Evolutionary conservation across 2,329 filamentous ascomycete species (phyloP).

Genomic region (Paecilomyces variotii): DNA sequence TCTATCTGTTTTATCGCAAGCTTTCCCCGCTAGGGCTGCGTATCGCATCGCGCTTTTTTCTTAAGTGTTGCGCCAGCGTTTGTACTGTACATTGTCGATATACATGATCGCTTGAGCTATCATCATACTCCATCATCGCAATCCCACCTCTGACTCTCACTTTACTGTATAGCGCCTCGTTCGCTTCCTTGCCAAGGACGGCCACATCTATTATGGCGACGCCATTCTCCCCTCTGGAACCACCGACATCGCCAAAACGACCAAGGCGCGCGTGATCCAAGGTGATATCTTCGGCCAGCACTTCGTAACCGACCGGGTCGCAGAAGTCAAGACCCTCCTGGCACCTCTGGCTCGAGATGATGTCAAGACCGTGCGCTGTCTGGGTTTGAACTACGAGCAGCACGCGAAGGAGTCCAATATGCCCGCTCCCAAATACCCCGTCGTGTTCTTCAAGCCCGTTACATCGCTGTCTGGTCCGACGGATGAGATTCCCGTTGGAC

Average conservation of each 20-base stretch:
- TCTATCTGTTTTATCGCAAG: not conserved
- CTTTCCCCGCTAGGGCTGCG: not conserved
- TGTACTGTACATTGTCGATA: not conserved
- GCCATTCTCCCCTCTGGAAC: conserved; percentile 57
- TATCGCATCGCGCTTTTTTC: not conserved
- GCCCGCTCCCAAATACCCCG: conserved; percentile 61
- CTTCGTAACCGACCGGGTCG: conserved; percentile 55
- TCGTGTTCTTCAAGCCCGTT: conserved; percentile 66
- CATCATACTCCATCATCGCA: not conserved
- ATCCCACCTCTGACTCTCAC: not conserved
- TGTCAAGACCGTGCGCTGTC: conserved; percentile 58
- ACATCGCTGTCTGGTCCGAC: conserved; percentile 58
- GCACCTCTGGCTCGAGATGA: conserved; percentile 56
- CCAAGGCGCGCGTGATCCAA: conserved; percentile 53
- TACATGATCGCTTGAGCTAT: not conserved
- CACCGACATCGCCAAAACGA: conserved; percentile 54
- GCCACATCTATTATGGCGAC: conserved; percentile 64
- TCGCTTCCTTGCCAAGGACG: conserved; percentile 65
- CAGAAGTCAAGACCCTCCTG: conserved; percentile 47
- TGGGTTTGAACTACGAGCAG: conserved; percentile 64
- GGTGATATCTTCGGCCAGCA: conserved; percentile 61
- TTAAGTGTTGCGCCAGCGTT: not conserved
- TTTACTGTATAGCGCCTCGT: conserved; percentile 52
- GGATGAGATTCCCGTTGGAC: conserved; percentile 59
- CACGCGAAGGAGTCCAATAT: conserved; percentile 64